Evolutionary conservation across 2,329 filamentous ascomycete species (phyloP).

Genomic region (Mycosphaerella sp.): DNA sequence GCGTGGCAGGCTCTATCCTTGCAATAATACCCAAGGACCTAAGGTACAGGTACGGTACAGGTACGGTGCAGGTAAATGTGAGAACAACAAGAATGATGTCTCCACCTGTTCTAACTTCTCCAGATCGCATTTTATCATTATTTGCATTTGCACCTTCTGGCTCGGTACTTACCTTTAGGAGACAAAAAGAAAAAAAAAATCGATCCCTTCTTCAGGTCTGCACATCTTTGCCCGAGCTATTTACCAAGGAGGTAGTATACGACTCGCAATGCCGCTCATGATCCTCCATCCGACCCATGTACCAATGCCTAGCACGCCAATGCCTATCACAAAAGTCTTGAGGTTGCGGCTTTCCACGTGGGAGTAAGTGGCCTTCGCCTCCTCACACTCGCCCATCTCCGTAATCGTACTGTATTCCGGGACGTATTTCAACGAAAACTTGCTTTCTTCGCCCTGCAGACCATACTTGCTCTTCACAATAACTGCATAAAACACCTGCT

Average conservation of each 20-base stretch:
- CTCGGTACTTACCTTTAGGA: no score
- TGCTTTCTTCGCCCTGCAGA: slow-evolving; percentile 53
- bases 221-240: slow-evolving; percentile 2
- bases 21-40: neutral
- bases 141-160: no score
- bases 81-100: neutral
- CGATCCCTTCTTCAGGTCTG: neutral
- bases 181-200: no score
- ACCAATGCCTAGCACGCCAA: slow-evolving; percentile 21
- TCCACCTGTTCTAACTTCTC: neutral
- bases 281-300: slow-evolving; percentile 21
- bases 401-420: slow-evolving; percentile 50
- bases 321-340: slow-evolving; percentile 40
- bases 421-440: slow-evolving; percentile 46
- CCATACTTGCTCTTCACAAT: slow-evolving; percentile 60
- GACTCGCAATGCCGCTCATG: slow-evolving; percentile 18
- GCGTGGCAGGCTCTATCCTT: neutral
- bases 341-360: slow-evolving; percentile 45
- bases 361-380: slow-evolving; percentile 35
- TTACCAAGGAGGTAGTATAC: slow-evolving; percentile 13
- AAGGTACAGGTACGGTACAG: no score
- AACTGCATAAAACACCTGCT: slow-evolving; percentile 51
- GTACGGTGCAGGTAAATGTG: neutral
- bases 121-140: no score
- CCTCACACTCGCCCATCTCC: slow-evolving; percentile 40